Percentiles rank a stretch among this genome's conserved stretches.
These are phyloP conservation scores for Intubia oerlemansii DNA, from an alignment of 2,329 filamentous ascomycete species.

Conservation along the genomic window DNA sequence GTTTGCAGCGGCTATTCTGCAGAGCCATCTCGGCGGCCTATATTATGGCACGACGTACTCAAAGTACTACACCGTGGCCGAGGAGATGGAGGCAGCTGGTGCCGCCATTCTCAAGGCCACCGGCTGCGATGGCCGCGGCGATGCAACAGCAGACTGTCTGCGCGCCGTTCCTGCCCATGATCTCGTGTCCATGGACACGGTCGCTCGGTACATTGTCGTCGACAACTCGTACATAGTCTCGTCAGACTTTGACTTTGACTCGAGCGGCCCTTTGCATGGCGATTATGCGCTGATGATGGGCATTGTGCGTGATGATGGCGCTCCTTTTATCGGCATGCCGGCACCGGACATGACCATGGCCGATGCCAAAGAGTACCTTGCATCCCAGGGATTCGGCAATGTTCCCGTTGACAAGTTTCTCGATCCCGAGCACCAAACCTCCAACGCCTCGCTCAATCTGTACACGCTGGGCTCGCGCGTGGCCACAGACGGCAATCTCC, in stretches of 20 bases:
- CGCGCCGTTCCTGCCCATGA: conserved; percentile 21
- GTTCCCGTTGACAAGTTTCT: conserved; percentile 26
- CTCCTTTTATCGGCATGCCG: conserved; percentile 28
- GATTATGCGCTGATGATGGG: conserved; percentile 35
- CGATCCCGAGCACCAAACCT: conserved; percentile 17
- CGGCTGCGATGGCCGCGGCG: conserved; percentile 21
- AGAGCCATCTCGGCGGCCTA: conserved; percentile 19
- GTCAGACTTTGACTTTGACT: no score
- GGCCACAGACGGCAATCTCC: conserved; percentile 35
- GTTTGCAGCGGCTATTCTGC: conserved; percentile 23
- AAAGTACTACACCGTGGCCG: conserved; percentile 31
- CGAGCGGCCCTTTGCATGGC: no score
- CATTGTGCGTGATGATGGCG: conserved; percentile 30
- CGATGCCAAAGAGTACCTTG: conserved; percentile 11
- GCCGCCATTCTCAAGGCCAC: conserved; percentile 25
- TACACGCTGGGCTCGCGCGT: conserved; percentile 33
- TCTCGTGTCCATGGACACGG: conserved; percentile 17
- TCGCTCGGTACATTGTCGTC: conserved; percentile 31
- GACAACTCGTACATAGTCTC: conserved; percentile 31
- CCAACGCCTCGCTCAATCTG: conserved; percentile 28
- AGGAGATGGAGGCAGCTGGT: conserved; percentile 26
- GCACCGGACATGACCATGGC: conserved; percentile 7
- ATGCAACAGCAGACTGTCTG: conserved; percentile 24
- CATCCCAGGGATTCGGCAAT: conserved; percentile 12
- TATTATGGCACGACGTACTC: conserved; percentile 36